Percentiles rank a stretch among this genome's conserved stretches.
Evolutionary conservation across 2,329 filamentous ascomycete genomes (phyloP).

Genomic region (Cladosporium sp.): DNA sequence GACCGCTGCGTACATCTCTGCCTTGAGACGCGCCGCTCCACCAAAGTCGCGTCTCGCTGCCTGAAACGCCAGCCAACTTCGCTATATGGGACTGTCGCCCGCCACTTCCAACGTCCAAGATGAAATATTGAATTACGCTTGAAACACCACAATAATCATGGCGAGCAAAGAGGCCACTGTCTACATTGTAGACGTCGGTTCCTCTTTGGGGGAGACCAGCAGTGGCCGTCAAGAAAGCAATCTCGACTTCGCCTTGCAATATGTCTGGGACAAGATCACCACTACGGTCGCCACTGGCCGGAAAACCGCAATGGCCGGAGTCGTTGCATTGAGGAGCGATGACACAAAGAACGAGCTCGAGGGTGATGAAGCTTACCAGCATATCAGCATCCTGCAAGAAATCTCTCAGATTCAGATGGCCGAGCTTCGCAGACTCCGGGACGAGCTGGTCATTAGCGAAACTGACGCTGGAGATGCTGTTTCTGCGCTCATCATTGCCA

Average conservation of each 20-base stretch:
- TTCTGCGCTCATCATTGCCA: slow-evolving; percentile 78
- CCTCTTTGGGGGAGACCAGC: slow-evolving; percentile 70
- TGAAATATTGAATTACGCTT: not conserved
- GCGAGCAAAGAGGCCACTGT: slow-evolving; percentile 88
- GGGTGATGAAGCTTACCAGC: slow-evolving; percentile 64
- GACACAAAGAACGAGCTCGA: slow-evolving; percentile 62
- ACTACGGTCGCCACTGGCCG: slow-evolving; percentile 63
- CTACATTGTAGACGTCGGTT: slow-evolving; percentile 83
- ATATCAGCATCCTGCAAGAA: slow-evolving; percentile 67
- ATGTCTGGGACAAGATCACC: slow-evolving; percentile 90
- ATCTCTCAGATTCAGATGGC: slow-evolving; percentile 63
- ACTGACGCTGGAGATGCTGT: slow-evolving; percentile 71
- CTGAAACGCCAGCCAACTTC: not conserved
- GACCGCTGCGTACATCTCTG: not conserved
- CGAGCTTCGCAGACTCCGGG: slow-evolving; percentile 59
- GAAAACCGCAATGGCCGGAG: slow-evolving; percentile 69
- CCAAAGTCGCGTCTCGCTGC: not conserved
- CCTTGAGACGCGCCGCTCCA: too few relatives aligned
- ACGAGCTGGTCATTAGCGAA: slow-evolving; percentile 58
- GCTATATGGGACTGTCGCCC: not conserved
- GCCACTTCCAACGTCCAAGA: not conserved
- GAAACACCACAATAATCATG: slow-evolving; percentile 47
- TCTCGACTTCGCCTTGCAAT: slow-evolving; percentile 82
- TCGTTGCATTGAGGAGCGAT: slow-evolving; percentile 78
- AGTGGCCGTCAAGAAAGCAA: slow-evolving; percentile 70